phyloP scores from a whole-genome alignment of 1,284 basidiomycete genomes.

The Irpex rosettiformis region DNA sequence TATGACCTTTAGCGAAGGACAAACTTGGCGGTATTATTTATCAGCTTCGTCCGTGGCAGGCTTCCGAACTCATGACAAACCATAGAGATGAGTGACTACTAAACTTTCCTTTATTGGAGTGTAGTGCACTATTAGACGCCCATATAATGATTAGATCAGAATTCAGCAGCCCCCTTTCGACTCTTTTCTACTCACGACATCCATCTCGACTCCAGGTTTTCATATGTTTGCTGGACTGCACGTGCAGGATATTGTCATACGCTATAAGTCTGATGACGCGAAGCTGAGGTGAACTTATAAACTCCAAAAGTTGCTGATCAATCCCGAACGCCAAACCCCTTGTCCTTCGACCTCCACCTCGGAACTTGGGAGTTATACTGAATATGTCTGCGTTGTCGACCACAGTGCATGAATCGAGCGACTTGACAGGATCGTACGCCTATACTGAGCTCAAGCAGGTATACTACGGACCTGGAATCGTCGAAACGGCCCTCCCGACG shows the following conservation, averaged over 20 bases:
- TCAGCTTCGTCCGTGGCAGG: too few species aligned
- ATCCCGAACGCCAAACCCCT: neutral
- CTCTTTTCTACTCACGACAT: neutral
- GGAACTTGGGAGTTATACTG: neutral
- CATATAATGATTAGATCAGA: too few species aligned
- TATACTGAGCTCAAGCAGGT: constrained; percentile 64
- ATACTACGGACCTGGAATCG: constrained; percentile 65
- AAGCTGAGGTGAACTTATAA: neutral
- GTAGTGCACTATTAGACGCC: neutral
- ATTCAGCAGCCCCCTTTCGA: too few species aligned
- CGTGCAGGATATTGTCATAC: neutral
- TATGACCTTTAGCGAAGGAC: too few species aligned
- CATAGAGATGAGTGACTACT: neutral
- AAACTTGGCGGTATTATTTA: too few species aligned
- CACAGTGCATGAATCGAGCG: constrained; percentile 14
- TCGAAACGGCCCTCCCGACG: constrained; percentile 58
- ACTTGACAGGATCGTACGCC: constrained; percentile 49
- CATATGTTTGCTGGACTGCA: too few species aligned
- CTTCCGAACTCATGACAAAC: neutral
- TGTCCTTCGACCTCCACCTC: neutral
- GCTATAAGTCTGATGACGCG: neutral
- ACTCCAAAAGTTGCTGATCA: neutral
- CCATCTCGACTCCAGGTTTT: neutral
- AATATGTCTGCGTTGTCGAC: constrained; percentile 22
- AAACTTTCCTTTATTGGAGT: neutral